Evolutionary conservation across 73 alveolate species (phyloP).

Genomic region (Tetrahymena elliotti): DNA sequence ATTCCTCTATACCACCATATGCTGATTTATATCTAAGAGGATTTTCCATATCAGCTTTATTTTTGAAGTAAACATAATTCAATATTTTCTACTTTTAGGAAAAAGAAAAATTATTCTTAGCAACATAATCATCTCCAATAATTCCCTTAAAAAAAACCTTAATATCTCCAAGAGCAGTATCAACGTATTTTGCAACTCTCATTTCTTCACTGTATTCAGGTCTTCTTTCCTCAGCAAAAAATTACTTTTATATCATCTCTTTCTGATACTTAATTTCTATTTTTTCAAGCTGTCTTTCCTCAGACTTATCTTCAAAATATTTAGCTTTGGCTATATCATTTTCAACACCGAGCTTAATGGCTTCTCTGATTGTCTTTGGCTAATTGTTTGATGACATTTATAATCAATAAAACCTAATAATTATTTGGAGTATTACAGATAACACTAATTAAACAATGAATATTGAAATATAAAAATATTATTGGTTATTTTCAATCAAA

Average conservation of each 20-base stretch:
- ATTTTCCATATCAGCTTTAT: neutral
- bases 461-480: neutral
- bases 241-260: neutral
- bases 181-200: neutral
- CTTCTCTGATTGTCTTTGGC: neutral
- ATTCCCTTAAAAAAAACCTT: neutral
- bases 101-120: neutral
- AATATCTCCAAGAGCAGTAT: neutral
- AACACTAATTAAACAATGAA: neutral
- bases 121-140: neutral
- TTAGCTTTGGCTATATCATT: neutral
- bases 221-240: neutral
- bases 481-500: neutral
- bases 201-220: neutral
- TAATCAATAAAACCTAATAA: neutral
- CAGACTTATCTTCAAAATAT: neutral
- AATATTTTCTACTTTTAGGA: neutral
- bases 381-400: neutral
- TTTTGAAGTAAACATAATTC: neutral
- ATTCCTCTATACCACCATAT: neutral
- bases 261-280: neutral
- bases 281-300: neutral
- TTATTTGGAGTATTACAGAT: too few species aligned
- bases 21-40: neutral
- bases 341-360: neutral